A percentile compares a stretch with the other conserved stretches of the same genome.
Evolutionary conservation across 2,329 filamentous ascomycete species (phyloP).

Genomic region (Phaeoacremonium minimum): DNA sequence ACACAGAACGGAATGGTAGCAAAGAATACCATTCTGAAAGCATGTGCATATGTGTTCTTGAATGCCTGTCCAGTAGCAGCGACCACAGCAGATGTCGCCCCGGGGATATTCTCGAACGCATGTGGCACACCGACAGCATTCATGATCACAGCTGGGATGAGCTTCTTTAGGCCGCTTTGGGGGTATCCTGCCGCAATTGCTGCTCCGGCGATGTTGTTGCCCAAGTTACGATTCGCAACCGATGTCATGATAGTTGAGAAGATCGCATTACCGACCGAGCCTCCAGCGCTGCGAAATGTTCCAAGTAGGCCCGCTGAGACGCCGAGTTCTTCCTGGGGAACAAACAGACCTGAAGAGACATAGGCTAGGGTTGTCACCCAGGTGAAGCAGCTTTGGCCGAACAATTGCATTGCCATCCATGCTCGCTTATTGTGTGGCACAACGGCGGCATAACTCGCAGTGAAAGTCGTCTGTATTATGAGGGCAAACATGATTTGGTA

Average conservation of each 20-base stretch:
- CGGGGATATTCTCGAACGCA: conserved; percentile 13
- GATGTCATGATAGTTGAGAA: conserved; percentile 25
- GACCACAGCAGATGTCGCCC: conserved; percentile 9
- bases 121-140: conserved; percentile 23
- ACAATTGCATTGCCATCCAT: conserved; percentile 22
- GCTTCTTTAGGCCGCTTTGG: conserved; percentile 9
- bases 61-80: conserved; percentile 13
- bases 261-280: conserved; percentile 26
- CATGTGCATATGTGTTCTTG: conserved; percentile 21
- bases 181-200: conserved; percentile 20
- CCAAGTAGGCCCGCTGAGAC: conserved; percentile 22
- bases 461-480: conserved; percentile 21
- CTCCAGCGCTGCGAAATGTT: conserved; percentile 22
- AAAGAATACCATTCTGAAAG: conserved; percentile 18
- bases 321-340: conserved; percentile 22
- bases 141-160: conserved; percentile 22
- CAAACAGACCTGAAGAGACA: conserved; percentile 20
- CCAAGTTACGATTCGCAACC: conserved; percentile 20
- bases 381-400: conserved; percentile 24
- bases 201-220: conserved; percentile 17
- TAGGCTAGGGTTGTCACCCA: conserved; percentile 24
- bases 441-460: conserved; percentile 18
- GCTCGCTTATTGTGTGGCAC: conserved; percentile 19
- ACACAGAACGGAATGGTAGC: conserved; percentile 19
- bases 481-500: conserved; percentile 22